Evolutionary conservation across 169 alveolate genomes (phyloP), one percentile per base, ranked within the genome.

Genomic region (Cystoisospora suis): DNA sequence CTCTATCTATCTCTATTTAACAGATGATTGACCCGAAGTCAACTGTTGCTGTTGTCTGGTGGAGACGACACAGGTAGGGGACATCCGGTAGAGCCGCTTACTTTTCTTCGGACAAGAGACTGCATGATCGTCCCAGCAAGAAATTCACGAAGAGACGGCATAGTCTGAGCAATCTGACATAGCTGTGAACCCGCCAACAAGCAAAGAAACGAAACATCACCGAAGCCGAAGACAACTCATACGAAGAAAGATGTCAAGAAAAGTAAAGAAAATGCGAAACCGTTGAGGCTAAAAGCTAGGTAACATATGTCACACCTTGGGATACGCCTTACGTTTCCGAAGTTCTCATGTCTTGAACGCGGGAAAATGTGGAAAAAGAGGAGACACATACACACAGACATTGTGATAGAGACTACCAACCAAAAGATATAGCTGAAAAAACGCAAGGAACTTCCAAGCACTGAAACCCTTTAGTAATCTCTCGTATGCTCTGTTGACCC

Each of bases 81-180:
- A 53, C 65, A 53, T n/a, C n/a, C n/a, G n/a, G n/a, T n/a, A n/a
- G n/a, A n/a, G 38, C 3, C 75, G 20, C 36, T 6, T 36, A 72
- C 83, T 53, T 72, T 34, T 36, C 83, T 1, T 9, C 83, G 53
- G 23, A 72, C 83, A 34, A 72, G 83, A 1, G 83, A 29, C 12
- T 46, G 83, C 47, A 72, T 34, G 32, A 72, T 53, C 32, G 83
- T 72, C 42, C 58, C 83, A 3, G 83, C 83, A 29, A 72, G 42
- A 38, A 72, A 72, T 17, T 72, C 83, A 29, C 83, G 83, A 9
- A 72, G 53, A 34, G 83, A 72, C 49, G 83, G 46, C 17, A 72
- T 72, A 38, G 36, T 72, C 83, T 72, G 83, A 0, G 83, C 83
- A 12, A 72, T 53, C 56, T 72, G 83, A 38, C 83, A 72, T 0